Evolutionary conservation across 176 grass and related monocot genomes (phyloP).

Genomic region (Pontederia crassipes): DNA sequence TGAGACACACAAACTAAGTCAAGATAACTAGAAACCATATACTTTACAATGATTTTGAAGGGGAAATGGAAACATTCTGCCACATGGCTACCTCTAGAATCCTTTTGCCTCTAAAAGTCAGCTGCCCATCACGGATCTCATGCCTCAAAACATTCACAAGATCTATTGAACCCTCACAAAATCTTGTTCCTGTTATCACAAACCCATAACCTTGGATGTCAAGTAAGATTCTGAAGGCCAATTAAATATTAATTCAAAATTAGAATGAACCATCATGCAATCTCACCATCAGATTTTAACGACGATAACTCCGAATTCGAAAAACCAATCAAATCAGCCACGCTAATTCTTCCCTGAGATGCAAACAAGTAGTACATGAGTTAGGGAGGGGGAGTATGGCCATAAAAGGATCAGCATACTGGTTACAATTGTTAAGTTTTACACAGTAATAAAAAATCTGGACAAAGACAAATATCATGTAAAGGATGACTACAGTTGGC

Average conservation of each 20-base stretch:
- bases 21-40: neutral
- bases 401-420: neutral
- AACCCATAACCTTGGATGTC: neutral
- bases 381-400: constrained; percentile 3
- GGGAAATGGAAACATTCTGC: neutral
- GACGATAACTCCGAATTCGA: constrained; percentile 38
- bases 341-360: constrained; percentile 67
- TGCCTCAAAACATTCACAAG: constrained; percentile 66
- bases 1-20: too few species aligned
- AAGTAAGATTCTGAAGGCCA: neutral
- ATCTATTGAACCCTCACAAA: constrained; percentile 78
- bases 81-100: constrained; percentile 66
- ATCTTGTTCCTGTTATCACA: constrained; percentile 41
- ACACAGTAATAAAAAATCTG: neutral
- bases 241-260: neutral
- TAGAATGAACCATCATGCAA: neutral
- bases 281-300: constrained; percentile 60
- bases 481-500: neutral
- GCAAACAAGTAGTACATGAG: constrained; percentile 5
- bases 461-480: neutral
- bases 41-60: neutral
- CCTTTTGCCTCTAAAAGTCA: constrained; percentile 85
- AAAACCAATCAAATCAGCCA: constrained; percentile 80
- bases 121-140: constrained; percentile 81
- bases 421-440: neutral